Evolutionary conservation across 2,329 filamentous ascomycete species (phyloP), one percentile per base, ranked within the genome.

Genomic region (Arthrobotrys megalospora): DNA sequence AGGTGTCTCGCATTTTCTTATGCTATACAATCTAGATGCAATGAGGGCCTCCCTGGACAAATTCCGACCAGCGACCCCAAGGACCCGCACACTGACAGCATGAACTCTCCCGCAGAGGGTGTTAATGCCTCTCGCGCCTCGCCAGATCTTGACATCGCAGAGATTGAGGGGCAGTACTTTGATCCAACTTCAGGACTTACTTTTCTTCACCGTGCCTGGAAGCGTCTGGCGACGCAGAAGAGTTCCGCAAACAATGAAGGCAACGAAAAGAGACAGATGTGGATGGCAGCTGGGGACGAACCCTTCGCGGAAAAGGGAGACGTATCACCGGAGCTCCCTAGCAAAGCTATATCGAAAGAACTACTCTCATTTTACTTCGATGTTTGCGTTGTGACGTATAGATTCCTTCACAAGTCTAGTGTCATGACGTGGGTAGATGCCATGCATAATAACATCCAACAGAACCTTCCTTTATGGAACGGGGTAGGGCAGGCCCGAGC

Each of bases 161-260:
- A 88, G 76, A 86, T 88, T 10, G 86, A 88, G 79, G 88, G 87
- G 1, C 87, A 89, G 64, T 88, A 88, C 78, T 84, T 88, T n/a
- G 88, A 88, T 8, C 86, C 86, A 12, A 87, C 88, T 3, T 86
- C 88, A 82, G 82, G 86, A 50, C 82, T 87, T 81, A 85, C 88
- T 80, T 86, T 91, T 84, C 83, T 93, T 85, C 80, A 92, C 83
- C 90, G 91, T 86, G 85, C 91, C 87, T 86, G 92, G 90, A 83
- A 91, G 86, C 84, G 91, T 86, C 69, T 93, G 81, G 79, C 90
- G 86, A 53, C 90, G 86, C 63, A 90, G 86, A 85, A 85, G 47
- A 83, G 80, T 16, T 83, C 83, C 0, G 82, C 82, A 2, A 84
- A 85, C 24, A 84, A 85, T 32, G 87, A 88, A 16, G 84, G 85